These are phyloP conservation scores for Dactylellina sp. DNA, from an alignment of 2,329 filamentous ascomycete species.

Conservation along the genomic window DNA sequence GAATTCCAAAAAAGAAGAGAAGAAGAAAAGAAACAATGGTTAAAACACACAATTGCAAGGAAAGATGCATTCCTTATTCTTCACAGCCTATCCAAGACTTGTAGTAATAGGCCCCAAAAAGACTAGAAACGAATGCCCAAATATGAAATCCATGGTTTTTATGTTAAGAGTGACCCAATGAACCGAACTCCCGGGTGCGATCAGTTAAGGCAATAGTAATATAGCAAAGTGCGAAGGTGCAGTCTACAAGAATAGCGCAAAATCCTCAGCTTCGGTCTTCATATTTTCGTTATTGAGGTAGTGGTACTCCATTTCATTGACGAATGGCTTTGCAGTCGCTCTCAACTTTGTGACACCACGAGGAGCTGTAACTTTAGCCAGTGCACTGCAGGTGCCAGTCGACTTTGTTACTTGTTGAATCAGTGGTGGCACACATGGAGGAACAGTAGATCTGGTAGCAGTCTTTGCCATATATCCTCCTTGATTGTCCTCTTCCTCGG, in stretches of 20 bases:
- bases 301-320: constrained; percentile 42
- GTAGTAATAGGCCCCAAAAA: constrained; percentile 21
- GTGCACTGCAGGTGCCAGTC: constrained; percentile 4
- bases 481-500: constrained; percentile 43
- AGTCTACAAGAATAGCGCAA: constrained; percentile 47
- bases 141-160: constrained; percentile 18
- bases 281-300: constrained; percentile 54
- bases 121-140: constrained; percentile 41
- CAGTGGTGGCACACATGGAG: constrained; percentile 9
- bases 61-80: constrained; percentile 45
- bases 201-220: neutral
- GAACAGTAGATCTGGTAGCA: constrained; percentile 14
- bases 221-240: constrained; percentile 6
- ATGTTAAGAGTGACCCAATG: constrained; percentile 9
- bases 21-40: neutral
- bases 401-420: neutral
- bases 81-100: constrained; percentile 28
- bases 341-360: constrained; percentile 42
- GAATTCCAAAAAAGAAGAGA: constrained; percentile 4
- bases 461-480: constrained; percentile 10
- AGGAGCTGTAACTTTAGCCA: constrained; percentile 11
- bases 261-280: constrained; percentile 23
- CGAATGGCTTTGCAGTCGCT: constrained; percentile 49
- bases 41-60: constrained; percentile 28
- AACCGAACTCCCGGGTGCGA: neutral